These are phyloP conservation scores for Aspergillus clavatus DNA, from an alignment of 2,329 filamentous ascomycete genomes.

Conservation along the genomic window DNA sequence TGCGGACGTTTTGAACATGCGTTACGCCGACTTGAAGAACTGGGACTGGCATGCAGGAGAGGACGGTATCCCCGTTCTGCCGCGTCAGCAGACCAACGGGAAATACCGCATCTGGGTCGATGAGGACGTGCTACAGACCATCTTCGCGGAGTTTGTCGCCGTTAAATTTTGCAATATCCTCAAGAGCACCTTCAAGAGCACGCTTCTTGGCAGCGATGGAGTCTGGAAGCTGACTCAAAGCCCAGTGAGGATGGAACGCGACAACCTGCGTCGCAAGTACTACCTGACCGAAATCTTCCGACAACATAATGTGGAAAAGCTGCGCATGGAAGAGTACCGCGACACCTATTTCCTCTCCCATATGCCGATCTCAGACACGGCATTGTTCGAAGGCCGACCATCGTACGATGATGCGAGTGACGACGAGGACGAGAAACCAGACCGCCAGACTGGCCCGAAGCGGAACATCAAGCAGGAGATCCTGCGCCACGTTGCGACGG, in stretches of 20 bases:
- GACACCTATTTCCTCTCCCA: slow-evolving; percentile 33
- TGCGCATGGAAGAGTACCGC: slow-evolving; percentile 21
- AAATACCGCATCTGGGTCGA: slow-evolving; percentile 47
- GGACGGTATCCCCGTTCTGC: slow-evolving; percentile 41
- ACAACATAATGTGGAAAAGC: background rate
- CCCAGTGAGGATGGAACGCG: slow-evolving; percentile 13
- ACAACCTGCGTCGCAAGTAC: slow-evolving; percentile 24
- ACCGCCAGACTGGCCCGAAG: background rate
- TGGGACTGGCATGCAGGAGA: slow-evolving; percentile 43
- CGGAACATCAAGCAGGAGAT: slow-evolving; percentile 38
- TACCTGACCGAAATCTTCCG: slow-evolving; percentile 14
- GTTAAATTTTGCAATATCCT: slow-evolving; percentile 31
- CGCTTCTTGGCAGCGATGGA: slow-evolving; percentile 3
- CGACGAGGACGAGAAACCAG: slow-evolving; percentile 11
- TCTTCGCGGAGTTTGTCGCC: slow-evolving; percentile 44
- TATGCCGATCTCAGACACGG: slow-evolving; percentile 23
- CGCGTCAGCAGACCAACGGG: slow-evolving; percentile 41
- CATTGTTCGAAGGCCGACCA: slow-evolving; percentile 20
- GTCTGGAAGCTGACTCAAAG: slow-evolving; percentile 14
- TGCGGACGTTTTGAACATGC: slow-evolving; percentile 42
- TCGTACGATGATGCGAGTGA: slow-evolving; percentile 23
- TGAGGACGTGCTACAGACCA: slow-evolving; percentile 44
- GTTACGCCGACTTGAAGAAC: slow-evolving; percentile 37
- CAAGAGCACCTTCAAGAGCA: slow-evolving; percentile 11
- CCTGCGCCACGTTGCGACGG: slow-evolving; percentile 37